Evolutionary conservation across 208 protist species (phyloP), one percentile per base, ranked within the genome.

Genomic region (Wallacemonas rigidus): DNA sequence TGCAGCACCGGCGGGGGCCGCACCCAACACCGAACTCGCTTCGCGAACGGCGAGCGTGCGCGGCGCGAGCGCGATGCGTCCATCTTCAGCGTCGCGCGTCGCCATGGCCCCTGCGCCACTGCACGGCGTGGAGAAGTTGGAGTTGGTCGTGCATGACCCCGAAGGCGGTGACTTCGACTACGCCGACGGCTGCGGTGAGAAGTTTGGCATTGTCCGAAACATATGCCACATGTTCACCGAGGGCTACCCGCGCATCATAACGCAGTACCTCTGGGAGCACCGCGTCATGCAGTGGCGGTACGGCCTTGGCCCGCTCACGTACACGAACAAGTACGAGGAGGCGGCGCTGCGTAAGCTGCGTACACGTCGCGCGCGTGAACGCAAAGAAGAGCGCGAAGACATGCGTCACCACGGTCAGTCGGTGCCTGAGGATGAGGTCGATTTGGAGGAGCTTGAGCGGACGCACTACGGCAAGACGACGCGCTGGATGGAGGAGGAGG

Each of bases 141-240:
- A 86, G 70, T 61, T 92, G 40, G 80, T 97, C 58, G 88, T 95
- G 54, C 72, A 95, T 54, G 90, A 95, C 75, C 89, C 90, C 9
- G 90, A 97, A 68, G 90, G 92, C 61, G 89, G 92, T 61, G 92
- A 95, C 71, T 91, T 95, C 68, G 44, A 64, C 39, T 85, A 87
- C 71, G 83, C 90, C 17, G 76, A 72, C 56, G 85, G 81, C 35
- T 85, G 58, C 62, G 36, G 40, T 14, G 77, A 89, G 61, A 80
- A 85, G 58, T 71, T 85, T 53, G 69, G 69, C 47, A 92, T 95
- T 71, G 72, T 97, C 15, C 87, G 88, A 48, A 95, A 95, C 77
- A 95, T 97, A 11, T 61, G 89, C n/a, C 92, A 97, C 81, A 97
- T 97, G 90, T 92, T 92, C 83, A 93, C 87, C 43, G 89, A 95